Conservation (phyloP, 306 rosid species). For the Arachis stenosperma region DNA sequence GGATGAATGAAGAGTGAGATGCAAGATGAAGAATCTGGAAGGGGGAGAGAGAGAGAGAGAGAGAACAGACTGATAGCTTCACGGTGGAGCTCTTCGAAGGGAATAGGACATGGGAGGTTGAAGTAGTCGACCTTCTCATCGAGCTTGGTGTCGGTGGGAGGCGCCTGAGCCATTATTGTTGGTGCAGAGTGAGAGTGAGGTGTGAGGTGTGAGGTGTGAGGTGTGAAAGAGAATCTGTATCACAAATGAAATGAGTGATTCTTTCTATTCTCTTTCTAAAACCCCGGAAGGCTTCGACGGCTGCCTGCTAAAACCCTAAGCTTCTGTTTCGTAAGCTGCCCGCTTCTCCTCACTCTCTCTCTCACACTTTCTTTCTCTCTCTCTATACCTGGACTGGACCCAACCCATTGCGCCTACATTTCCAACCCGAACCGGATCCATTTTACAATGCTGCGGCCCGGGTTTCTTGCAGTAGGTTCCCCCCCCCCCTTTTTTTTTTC, state of each 20-base stretch:
- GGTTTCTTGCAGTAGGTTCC: too few species aligned
- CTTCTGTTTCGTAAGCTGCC: not conserved
- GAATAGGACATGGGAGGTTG: conserved; percentile 89
- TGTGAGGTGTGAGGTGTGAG: too few species aligned
- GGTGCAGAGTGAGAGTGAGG: not conserved
- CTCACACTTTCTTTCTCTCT: not conserved
- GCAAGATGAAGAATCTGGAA: not conserved
- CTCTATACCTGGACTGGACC: not conserved
- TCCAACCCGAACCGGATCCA: not conserved
- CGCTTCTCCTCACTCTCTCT: not conserved
- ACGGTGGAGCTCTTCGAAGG: conserved; percentile 95
- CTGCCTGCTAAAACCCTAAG: conserved; percentile 3
- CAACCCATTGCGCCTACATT: not conserved
- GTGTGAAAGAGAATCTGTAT: too few species aligned
- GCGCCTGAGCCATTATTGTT: conserved; percentile 52
- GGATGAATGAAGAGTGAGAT: not conserved
- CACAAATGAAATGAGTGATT: not conserved
- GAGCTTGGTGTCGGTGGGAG: conserved; percentile 34
- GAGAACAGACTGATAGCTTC: conserved; percentile 83
- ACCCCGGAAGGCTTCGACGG: not conserved
- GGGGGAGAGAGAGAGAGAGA: not conserved
- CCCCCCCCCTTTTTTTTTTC: too few species aligned
- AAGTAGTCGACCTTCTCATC: conserved; percentile 69
- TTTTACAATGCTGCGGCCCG: too few species aligned
- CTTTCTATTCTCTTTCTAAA: not conserved